Evolutionary conservation across 78 protist species (phyloP).

Genomic region (Dictyostelium purpureum): DNA sequence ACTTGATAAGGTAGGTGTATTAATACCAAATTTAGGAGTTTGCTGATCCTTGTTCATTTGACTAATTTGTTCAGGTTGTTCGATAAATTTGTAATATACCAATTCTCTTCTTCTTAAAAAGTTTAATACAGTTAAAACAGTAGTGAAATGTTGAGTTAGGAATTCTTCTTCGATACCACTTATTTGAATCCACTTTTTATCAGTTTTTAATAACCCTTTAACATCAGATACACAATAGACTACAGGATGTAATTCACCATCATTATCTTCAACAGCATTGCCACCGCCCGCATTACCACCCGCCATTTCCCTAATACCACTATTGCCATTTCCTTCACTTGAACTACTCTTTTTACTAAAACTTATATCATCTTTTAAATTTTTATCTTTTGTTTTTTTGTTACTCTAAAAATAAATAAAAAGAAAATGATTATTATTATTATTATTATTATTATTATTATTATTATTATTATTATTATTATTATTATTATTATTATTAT

Average conservation of each 20-base stretch:
- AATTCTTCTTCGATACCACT: not conserved
- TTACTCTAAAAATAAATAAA: not conserved
- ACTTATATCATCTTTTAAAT: not conserved
- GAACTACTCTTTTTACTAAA: not conserved
- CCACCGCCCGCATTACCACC: not conserved
- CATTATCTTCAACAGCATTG: not conserved
- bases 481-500: not conserved
- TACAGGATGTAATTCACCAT: constrained; percentile 10
- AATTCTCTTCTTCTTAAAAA: constrained; percentile 51
- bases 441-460: not conserved
- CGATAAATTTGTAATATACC: constrained; percentile 46
- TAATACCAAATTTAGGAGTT: no score
- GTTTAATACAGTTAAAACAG: constrained; percentile 8
- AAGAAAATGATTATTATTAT: not conserved
- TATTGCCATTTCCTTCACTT: not conserved
- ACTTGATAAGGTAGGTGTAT: not conserved
- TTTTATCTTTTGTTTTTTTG: not conserved
- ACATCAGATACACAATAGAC: constrained; percentile 18
- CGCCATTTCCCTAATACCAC: not conserved
- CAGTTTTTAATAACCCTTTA: constrained; percentile 38
- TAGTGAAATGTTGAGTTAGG: not conserved
- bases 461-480: not conserved
- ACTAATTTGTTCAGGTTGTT: constrained; percentile 6
- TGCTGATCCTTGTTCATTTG: constrained; percentile 36
- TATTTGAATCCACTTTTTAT: constrained; percentile 48